Conservation (phyloP, 2,329 filamentous ascomycete genomes). For the Pseudogymnoascus sp. region DNA sequence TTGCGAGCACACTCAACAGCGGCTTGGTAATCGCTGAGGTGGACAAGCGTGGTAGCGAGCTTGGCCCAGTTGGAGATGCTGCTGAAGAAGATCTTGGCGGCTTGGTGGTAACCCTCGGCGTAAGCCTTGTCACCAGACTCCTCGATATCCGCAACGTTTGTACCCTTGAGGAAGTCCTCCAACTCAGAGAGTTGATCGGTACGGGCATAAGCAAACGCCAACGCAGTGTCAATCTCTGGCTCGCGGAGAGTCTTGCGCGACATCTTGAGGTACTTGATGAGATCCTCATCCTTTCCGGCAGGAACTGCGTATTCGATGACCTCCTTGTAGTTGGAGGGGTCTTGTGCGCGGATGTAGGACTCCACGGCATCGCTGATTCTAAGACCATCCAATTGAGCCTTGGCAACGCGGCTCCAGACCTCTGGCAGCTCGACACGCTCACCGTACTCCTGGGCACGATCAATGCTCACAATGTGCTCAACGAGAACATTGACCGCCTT, state of each 20-base stretch:
- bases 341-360: constrained; percentile 91
- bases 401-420: constrained; percentile 97
- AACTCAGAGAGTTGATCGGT: constrained; percentile 86
- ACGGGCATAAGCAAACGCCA: constrained; percentile 89
- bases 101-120: constrained; percentile 85
- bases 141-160: constrained; percentile 93
- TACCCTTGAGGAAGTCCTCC: constrained; percentile 87
- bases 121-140: constrained; percentile 98
- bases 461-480: constrained; percentile 95
- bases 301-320: constrained; percentile 94
- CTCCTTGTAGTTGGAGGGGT: constrained; percentile 87
- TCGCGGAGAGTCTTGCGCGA: constrained; percentile 93
- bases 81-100: constrained; percentile 96
- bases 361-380: constrained; percentile 88
- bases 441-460: constrained; percentile 89
- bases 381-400: constrained; percentile 93
- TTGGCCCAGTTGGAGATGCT: constrained; percentile 99
- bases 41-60: constrained; percentile 93
- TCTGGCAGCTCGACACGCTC: constrained; percentile 89
- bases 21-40: constrained; percentile 92
- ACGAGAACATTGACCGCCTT: constrained; percentile 87
- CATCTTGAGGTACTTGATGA: constrained; percentile 96
- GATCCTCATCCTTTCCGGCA: constrained; percentile 94
- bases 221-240: constrained; percentile 81
- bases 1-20: constrained; percentile 97